Conservation (phyloP, 441 rosid genomes). For the Heliophila coronopifolia region DNA sequence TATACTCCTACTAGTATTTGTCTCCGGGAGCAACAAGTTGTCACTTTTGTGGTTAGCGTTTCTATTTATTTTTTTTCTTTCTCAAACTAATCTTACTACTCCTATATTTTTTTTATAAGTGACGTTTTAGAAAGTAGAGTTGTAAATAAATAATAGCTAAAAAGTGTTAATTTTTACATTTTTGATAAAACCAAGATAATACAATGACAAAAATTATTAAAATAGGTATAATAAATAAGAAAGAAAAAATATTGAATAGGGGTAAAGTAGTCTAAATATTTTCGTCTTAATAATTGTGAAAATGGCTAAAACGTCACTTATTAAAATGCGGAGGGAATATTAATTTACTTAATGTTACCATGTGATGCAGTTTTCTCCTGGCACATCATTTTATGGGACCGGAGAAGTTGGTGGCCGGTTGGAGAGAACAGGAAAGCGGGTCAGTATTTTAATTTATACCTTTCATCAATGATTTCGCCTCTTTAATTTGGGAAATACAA, state of each 20-base stretch:
- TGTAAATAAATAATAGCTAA: no score
- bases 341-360: constrained; percentile 4
- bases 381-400: constrained; percentile 85
- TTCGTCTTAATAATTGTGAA: no score
- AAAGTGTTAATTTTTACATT: not conserved
- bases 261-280: no score
- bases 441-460: constrained; percentile 29
- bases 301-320: no score
- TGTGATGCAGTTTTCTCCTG: constrained; percentile 57
- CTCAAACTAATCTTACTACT: not conserved
- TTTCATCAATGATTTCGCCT: not conserved
- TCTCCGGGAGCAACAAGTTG: constrained; percentile 49
- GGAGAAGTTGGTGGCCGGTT: constrained; percentile 96
- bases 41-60: constrained; percentile 53
- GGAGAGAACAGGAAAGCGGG: constrained; percentile 91
- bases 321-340: no score
- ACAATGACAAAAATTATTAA: no score
- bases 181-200: no score
- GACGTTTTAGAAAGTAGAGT: no score
- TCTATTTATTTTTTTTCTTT: not conserved
- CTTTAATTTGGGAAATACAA: not conserved
- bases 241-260: no score
- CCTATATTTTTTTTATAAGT: no score
- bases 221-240: no score
- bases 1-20: constrained; percentile 44